Base-by-base conservation (phyloP, 805 yeast species). In the Ogataea angusta region DNA sequence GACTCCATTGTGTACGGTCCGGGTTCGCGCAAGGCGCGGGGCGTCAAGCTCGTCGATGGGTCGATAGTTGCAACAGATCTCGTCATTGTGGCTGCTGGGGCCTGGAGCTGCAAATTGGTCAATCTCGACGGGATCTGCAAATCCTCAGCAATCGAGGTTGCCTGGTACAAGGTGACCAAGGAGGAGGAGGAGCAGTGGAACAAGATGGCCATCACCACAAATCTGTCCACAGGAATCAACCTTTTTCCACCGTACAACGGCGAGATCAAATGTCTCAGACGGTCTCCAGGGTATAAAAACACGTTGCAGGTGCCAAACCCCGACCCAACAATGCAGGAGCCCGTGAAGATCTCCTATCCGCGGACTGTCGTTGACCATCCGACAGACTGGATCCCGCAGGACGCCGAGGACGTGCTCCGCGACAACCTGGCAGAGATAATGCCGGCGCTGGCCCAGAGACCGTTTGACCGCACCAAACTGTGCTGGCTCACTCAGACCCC, bases 401-500 rank as follows among this genome's bases (percentile, higher is more conserved):
- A 54, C 36, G 60, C 60, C 6, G 60, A 55, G 31, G 14, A 19
- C 5, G 49, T 47, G 1, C 24, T 55, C 13, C 40, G 60, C 21
- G 42, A 43, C 8, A 49, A 54, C 19, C 21, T 55, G 34, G 47
- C 34, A 22, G 57, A 56, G 34, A 51, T 56, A 6, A 46, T 56
- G 49, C 59, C 60, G 2, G 21, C 48, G 8, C 41, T 56, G 8
- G 39, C 42, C 10, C 27, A 45, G 3, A 48, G 57, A 34, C 59
- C 57, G 9, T 56, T 56, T 36, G 52, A 56, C 30, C 42, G 56
- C 24, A 54, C 59, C 9, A 56, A 52, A 32, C 39, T 56, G 17
- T 56, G 60, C 32, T 56, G 60, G 60, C 27, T 56, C 9, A 56
- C 57, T 1, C 56, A 56, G 33, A 52, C 59, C 7, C 49, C 52